These are phyloP conservation scores for Cercospora brassicicola DNA, from an alignment of 2,329 filamentous ascomycete species.

Conservation along the genomic window DNA sequence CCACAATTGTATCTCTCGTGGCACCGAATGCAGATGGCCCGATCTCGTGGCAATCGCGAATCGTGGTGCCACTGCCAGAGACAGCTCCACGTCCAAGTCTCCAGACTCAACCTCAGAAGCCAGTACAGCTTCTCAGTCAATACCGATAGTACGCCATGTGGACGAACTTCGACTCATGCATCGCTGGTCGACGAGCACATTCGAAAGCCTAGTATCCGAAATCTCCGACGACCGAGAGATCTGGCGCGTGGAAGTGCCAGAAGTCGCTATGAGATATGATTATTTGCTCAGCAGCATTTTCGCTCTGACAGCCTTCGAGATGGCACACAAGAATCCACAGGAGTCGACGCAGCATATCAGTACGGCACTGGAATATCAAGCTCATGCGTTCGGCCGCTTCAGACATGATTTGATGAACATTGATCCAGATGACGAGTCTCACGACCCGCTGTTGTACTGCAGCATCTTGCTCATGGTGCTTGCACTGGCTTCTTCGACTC, in stretches of 20 bases:
- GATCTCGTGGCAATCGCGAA: not conserved
- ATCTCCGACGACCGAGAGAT: conserved; percentile 16
- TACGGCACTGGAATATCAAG: conserved; percentile 20
- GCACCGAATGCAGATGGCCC: conserved; percentile 18
- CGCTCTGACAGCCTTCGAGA: conserved; percentile 20
- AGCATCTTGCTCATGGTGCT: conserved; percentile 20
- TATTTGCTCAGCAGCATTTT: conserved; percentile 21
- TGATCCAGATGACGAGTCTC: conserved; percentile 12
- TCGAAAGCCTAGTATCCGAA: conserved; percentile 14
- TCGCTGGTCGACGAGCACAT: conserved; percentile 24
- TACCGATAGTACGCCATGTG: not conserved
- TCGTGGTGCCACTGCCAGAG: not conserved
- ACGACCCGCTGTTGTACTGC: conserved; percentile 21
- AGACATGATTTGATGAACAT: conserved; percentile 6
- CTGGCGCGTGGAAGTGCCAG: conserved; percentile 15
- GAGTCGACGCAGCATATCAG: conserved; percentile 13
- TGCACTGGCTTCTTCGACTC: conserved; percentile 19
- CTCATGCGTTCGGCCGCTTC: conserved; percentile 18
- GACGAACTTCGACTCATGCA: conserved; percentile 27
- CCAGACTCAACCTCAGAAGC: conserved; percentile 4
- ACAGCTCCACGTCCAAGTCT: conserved; percentile 6
- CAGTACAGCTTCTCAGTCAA: not conserved
- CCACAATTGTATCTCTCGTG: conserved; percentile 18
- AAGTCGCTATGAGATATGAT: conserved; percentile 20
- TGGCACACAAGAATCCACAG: conserved; percentile 16